Evolutionary conservation across 2,329 filamentous ascomycete genomes (phyloP), one percentile per base, ranked within the genome.

Genomic region (Aspergillus thermomutatus): DNA sequence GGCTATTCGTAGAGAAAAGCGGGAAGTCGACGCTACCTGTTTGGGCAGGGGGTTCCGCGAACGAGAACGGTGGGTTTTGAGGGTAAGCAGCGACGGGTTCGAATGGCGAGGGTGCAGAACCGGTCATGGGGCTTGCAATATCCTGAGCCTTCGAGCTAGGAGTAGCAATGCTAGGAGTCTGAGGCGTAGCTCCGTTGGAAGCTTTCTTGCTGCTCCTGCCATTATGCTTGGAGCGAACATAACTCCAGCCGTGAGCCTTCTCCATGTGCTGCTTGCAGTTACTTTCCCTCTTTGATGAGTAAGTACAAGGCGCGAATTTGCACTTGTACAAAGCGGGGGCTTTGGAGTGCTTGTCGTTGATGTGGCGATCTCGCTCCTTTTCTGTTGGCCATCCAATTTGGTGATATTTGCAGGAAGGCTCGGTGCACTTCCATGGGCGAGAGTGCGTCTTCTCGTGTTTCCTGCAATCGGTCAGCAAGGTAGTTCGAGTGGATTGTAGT

Each of bases 231-330:
- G 91, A 93, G 62, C 93, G 89, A 54, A 92, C 83, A 66, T 97
- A 97, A n/a, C 82, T 82, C 89, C 91, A 96, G 57, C 88, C 87
- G 69, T 97, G 92, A 0, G 91, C 89, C 76, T 97, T 97, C 79
- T 97, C 93, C 92, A 97, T 97, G 77, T 97, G 92, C 75, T 97
- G 93, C 74, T 97, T 97, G 83, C 91, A 95, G 75, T 97, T 97
- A 61, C 90, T 94, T 78, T 96, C 90, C 57, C 92, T 88, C 82
- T 97, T 97, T 10, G 92, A 96, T 69, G 91, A 89, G 79, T 97
- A 97, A 0, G 90, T 87, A 81, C 94, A 97, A 25, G 88, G 88
- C 66, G 86, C 82, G 76, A 84, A 97, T 49, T 86, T 77, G 77
- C 94, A 99, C 77, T 90, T 87, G 75, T 87, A 96, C 79, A 95